Evolutionary conservation across 139 green algal species (phyloP).

Genomic region (Gonium pectorale): DNA sequence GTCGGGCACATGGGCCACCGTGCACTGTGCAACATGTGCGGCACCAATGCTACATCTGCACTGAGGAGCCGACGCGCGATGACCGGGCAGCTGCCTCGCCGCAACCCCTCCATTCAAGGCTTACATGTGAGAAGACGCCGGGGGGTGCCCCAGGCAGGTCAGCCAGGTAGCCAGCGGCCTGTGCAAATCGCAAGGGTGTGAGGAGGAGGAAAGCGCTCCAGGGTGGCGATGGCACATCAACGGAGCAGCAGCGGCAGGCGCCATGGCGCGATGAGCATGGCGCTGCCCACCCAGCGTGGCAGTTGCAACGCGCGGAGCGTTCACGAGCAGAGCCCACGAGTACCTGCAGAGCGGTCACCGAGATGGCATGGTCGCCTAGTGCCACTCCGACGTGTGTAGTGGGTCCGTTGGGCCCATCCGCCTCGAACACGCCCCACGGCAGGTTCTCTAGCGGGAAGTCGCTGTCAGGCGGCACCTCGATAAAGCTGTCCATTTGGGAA

Average conservation of each 20-base stretch:
- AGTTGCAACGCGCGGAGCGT: slow-evolving; percentile 13
- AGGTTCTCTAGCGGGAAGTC: slow-evolving; percentile 89
- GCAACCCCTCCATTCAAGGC: neutral
- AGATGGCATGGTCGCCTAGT: slow-evolving; percentile 84
- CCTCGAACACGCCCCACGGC: slow-evolving; percentile 85
- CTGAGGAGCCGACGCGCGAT: too few relatives aligned
- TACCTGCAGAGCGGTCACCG: slow-evolving; percentile 70
- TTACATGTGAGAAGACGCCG: slow-evolving; percentile 1
- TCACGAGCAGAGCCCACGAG: slow-evolving; percentile 58
- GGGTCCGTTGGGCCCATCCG: neutral
- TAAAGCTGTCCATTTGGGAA: slow-evolving; percentile 39
- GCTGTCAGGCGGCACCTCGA: slow-evolving; percentile 10
- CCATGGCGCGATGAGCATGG: too few relatives aligned
- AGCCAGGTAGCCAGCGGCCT: neutral
- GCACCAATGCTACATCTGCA: too few relatives aligned
- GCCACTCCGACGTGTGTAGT: slow-evolving; percentile 71
- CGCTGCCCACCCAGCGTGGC: too few relatives aligned
- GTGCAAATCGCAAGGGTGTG: too few relatives aligned
- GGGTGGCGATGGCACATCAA: too few relatives aligned
- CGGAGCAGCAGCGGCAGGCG: too few relatives aligned
- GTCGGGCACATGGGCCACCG: too few relatives aligned
- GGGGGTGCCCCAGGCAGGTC: neutral
- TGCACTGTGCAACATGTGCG: too few relatives aligned
- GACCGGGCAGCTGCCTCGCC: too few relatives aligned
- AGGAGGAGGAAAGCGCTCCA: too few relatives aligned